Conservation (phyloP, 2,329 filamentous ascomycete genomes). For the Simplicillium aogashimaense region DNA sequence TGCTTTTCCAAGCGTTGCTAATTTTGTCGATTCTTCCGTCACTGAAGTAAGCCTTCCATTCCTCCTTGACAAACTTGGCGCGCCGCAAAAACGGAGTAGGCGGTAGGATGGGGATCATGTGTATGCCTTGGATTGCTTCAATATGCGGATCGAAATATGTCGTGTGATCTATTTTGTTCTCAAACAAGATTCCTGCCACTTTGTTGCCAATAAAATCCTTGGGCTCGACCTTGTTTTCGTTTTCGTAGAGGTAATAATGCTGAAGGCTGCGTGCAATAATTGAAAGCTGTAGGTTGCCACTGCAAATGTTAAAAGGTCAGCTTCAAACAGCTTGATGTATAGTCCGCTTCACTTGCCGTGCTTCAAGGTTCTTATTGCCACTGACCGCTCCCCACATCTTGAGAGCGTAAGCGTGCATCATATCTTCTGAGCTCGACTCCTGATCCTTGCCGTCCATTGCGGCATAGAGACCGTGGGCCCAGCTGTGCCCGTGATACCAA, state of each 20-base stretch:
- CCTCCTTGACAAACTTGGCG: conserved; percentile 62
- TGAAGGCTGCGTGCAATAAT: conserved; percentile 65
- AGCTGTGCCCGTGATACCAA: conserved; percentile 91
- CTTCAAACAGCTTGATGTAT: neutral
- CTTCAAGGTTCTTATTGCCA: conserved; percentile 71
- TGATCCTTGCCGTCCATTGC: conserved; percentile 68
- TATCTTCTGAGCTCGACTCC: conserved; percentile 86
- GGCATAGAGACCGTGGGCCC: conserved; percentile 73
- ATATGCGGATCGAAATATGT: conserved; percentile 74
- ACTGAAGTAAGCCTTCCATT: conserved; percentile 74
- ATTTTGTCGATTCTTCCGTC: conserved; percentile 55
- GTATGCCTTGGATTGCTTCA: conserved; percentile 68
- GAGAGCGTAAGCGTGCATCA: conserved; percentile 75
- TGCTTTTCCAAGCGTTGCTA: conserved; percentile 72
- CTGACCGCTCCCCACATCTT: conserved; percentile 87
- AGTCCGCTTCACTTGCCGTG: conserved; percentile 36
- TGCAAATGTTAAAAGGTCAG: conserved; percentile 13
- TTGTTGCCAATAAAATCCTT: conserved; percentile 73
- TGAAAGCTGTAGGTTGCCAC: conserved; percentile 74
- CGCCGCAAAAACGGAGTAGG: conserved; percentile 58
- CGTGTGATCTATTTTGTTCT: conserved; percentile 90
- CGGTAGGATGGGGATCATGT: conserved; percentile 72
- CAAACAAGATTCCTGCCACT: conserved; percentile 64
- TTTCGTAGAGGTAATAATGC: conserved; percentile 73
- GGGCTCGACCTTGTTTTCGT: conserved; percentile 61